Percentiles rank a stretch among this genome's conserved stretches.
phyloP scores from a whole-genome alignment of 345 rosid species.

The Nephelium lappaceum region DNA sequence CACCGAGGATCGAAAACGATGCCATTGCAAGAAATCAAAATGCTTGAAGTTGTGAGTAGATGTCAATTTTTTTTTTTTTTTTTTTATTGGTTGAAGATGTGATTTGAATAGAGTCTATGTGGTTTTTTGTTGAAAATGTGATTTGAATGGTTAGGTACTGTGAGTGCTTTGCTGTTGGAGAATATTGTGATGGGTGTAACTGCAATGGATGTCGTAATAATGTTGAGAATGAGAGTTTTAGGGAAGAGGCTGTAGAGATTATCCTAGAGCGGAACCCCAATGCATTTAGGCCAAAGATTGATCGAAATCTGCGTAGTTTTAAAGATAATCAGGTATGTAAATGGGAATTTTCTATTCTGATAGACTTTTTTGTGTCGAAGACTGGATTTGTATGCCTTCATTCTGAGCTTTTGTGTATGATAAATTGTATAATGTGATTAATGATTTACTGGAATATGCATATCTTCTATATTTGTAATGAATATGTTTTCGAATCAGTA shows the following conservation, averaged over 20 bases:
- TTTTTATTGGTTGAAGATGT: background rate
- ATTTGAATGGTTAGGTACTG: slow-evolving; percentile 46
- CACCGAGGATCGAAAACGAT: slow-evolving; percentile 39
- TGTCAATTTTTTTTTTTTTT: background rate
- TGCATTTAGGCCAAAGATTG: slow-evolving; percentile 44
- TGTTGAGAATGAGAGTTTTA: slow-evolving; percentile 31
- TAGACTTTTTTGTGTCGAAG: background rate
- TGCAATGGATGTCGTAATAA: slow-evolving; percentile 52
- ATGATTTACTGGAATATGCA: background rate
- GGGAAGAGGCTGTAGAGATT: slow-evolving; percentile 37
- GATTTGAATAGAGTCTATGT: background rate
- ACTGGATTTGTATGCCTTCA: background rate
- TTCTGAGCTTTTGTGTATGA: background rate
- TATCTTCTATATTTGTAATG: background rate
- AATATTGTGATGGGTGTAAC: slow-evolving; percentile 51
- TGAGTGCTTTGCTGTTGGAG: slow-evolving; percentile 58
- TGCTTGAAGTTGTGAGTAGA: slow-evolving; percentile 57
- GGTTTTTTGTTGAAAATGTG: slow-evolving; percentile 1
- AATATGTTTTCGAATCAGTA: background rate
- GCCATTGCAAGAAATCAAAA: slow-evolving; percentile 56
- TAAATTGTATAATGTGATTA: background rate
- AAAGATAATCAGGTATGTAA: slow-evolving; percentile 36
- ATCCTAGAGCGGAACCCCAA: slow-evolving; percentile 49
- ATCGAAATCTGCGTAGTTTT: slow-evolving; percentile 16
- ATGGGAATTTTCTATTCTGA: background rate